Conservation (phyloP, 1,139 yeast genomes). For the Yamadazyma oceani region DNA sequence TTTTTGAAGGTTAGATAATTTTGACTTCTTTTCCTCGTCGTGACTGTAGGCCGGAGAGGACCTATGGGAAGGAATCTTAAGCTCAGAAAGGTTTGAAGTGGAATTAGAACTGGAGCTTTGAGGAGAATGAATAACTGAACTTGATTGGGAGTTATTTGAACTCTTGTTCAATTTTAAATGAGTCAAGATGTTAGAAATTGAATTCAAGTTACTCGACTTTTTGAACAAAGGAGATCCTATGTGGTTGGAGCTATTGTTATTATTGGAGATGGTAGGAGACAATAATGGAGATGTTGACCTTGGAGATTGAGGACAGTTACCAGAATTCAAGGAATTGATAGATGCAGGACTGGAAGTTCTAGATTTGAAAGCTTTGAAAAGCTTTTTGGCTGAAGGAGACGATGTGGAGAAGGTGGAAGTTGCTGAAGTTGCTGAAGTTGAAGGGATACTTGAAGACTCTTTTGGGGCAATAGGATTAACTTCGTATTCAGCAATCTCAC, state of each 20-base stretch:
- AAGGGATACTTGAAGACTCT: no score
- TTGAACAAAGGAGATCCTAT: neutral
- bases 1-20: neutral
- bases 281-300: conserved; percentile 6
- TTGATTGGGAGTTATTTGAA: conserved; percentile 3
- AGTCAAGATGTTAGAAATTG: conserved; percentile 9
- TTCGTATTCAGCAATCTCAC: neutral
- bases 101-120: neutral
- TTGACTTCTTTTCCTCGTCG: conserved; percentile 6
- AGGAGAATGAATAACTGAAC: conserved; percentile 2
- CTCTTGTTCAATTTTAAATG: conserved; percentile 13
- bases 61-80: conserved; percentile 2
- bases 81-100: neutral
- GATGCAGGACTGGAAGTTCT: conserved; percentile 13
- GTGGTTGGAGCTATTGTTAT: conserved; percentile 5
- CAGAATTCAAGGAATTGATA: conserved; percentile 3
- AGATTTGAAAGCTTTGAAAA: conserved; percentile 3
- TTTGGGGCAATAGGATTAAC: neutral
- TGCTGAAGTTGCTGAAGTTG: neutral
- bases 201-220: conserved; percentile 1
- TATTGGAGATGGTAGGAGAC: conserved; percentile 12
- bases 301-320: neutral
- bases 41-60: conserved; percentile 10
- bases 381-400: neutral
- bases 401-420: neutral